Conservation (phyloP, 2,329 filamentous ascomycete genomes). For the Thermothelomyces thermophilus region DNA sequence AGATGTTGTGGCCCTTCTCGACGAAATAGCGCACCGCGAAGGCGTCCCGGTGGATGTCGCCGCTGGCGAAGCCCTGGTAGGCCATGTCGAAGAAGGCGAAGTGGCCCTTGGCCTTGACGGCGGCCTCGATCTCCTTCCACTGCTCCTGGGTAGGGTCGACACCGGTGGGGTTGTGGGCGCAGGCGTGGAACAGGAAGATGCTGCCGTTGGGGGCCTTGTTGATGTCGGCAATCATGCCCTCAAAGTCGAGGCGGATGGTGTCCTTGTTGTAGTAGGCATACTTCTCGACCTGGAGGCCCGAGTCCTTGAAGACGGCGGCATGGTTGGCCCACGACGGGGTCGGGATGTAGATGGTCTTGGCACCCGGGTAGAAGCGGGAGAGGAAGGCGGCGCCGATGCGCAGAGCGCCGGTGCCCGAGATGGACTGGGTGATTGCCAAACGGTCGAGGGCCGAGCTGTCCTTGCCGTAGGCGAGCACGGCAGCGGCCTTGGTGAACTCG, state of each 20-base stretch:
- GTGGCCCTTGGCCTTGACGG: constrained; percentile 79
- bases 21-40: constrained; percentile 92
- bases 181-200: constrained; percentile 91
- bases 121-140: constrained; percentile 84
- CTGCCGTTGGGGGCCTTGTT: constrained; percentile 80
- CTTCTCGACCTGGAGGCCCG: constrained; percentile 82
- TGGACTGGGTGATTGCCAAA: constrained; percentile 91
- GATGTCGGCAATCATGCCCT: constrained; percentile 85
- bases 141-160: constrained; percentile 88
- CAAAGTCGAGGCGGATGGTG: constrained; percentile 95
- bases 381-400: constrained; percentile 93
- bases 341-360: constrained; percentile 95
- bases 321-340: constrained; percentile 98
- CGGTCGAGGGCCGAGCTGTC: constrained; percentile 71
- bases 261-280: constrained; percentile 99
- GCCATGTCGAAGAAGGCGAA: constrained; percentile 99
- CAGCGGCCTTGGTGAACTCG: constrained; percentile 87
- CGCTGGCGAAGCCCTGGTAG: constrained; percentile 96
- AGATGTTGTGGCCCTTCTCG: constrained; percentile 81
- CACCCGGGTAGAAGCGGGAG: constrained; percentile 79
- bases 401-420: constrained; percentile 94
- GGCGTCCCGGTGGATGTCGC: constrained; percentile 85
- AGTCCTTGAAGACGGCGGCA: constrained; percentile 90
- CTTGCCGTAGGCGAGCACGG: constrained; percentile 80
- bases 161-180: constrained; percentile 95